These are phyloP conservation scores for Myriangium duriaei DNA, from an alignment of 2,329 filamentous ascomycete species.

Conservation along the genomic window DNA sequence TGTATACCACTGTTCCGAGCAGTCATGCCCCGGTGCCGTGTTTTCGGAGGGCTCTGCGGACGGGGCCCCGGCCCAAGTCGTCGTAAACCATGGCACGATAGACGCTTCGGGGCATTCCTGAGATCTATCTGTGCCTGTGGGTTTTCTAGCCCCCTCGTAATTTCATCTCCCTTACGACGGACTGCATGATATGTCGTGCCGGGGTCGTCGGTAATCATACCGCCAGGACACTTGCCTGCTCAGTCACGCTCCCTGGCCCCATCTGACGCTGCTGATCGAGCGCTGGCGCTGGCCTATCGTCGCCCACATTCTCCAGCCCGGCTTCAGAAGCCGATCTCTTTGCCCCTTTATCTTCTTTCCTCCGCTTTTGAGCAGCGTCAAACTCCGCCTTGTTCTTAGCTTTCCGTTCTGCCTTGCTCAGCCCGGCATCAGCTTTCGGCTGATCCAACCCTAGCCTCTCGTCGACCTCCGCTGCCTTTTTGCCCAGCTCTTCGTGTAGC, in stretches of 20 bases:
- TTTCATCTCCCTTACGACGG: no score
- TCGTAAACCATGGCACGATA: no score
- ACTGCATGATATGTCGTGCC: no score
- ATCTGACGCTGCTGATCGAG: constrained; percentile 16
- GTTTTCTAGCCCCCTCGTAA: no score
- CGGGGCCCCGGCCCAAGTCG: no score
- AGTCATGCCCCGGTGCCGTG: no score
- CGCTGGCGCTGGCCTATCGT: constrained; percentile 8
- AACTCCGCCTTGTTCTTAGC: constrained; percentile 30
- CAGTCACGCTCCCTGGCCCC: constrained; percentile 17
- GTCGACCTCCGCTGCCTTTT: constrained; percentile 55
- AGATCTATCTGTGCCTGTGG: no score
- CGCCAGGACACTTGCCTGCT: constrained; percentile 17
- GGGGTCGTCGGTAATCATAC: no score
- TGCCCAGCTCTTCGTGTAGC: constrained; percentile 46
- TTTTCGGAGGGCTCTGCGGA: no score
- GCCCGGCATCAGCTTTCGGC: constrained; percentile 36
- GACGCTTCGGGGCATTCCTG: no score
- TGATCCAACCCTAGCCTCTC: constrained; percentile 36
- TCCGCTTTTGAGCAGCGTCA: constrained; percentile 19
- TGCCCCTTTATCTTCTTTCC: constrained; percentile 14
- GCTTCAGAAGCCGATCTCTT: constrained; percentile 19
- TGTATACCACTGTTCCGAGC: no score
- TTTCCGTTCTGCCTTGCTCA: constrained; percentile 35
- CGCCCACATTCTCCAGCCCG: constrained; percentile 13